Evolutionary conservation across 495 filamentous ascomycete species (phyloP), one percentile per base, ranked within the genome.

Genomic region (Penicillium subrubescens): DNA sequence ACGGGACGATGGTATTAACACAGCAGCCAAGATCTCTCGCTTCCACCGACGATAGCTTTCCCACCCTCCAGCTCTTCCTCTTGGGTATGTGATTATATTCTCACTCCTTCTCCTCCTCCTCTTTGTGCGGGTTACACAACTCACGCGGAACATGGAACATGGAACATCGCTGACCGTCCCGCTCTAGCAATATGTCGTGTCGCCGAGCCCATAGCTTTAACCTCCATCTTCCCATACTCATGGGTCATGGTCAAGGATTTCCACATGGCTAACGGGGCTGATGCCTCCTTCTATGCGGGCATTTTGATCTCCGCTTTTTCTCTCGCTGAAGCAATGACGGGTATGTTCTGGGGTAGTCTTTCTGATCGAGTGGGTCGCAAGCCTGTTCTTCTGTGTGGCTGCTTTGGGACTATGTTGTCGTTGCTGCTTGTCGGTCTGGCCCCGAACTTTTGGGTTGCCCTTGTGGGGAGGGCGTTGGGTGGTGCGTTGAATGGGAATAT

Each of bases 401-500:
- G 92, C 67, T 73, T 88, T 27, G 93, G 93, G 8, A 94, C 92
- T 23, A 86, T 93, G 76, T 72, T 90, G 55, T 93, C 90, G 35
- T 84, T 94, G 71, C 75, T 96, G 29, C 78, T 94, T 53, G 91
- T 97, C 12, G 93, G 93, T n/a, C 86, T 96, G 66, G 87, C 93
- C 11, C 77, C 86, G 33, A 95, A 89, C 67, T 88, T 94, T 66
- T 92, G 90, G 89, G 73, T 90, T 51, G 93, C 92, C 7, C 76
- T 96, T 44, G 60, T 83, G 39, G 93, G 91, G 17, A 82, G 93
- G 62, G 83, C 87, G n/a, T 75, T 96, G 8, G 92, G 91, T 14
- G 93, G 93, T 25, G 76, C 90, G 5, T 78, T 97, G 46, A 96
- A 96, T 79, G 92, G 92, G 46, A 96, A 96, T 66, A 89, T 94